Evolutionary conservation across 2,329 filamentous ascomycete genomes (phyloP).

Genomic region (Scopulariopsis brevicaulis): DNA sequence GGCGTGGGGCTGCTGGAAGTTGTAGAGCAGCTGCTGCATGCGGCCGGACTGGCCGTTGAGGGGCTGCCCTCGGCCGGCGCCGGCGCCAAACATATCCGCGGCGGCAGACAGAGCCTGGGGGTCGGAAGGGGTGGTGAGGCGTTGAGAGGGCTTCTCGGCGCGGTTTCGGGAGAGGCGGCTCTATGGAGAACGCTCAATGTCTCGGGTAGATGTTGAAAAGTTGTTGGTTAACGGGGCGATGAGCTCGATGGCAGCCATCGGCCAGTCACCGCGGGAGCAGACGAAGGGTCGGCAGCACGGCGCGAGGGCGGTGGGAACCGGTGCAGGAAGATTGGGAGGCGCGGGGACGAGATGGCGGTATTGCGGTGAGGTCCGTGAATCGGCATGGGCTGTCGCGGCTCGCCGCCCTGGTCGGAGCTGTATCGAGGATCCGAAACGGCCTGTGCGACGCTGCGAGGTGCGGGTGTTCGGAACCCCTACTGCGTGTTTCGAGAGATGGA

Average conservation of each 20-base stretch:
- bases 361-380: neutral
- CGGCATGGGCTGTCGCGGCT: constrained; percentile 3
- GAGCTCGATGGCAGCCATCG: constrained; percentile 45
- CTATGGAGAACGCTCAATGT: neutral
- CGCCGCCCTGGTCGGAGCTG: constrained; percentile 3
- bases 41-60: constrained; percentile 6
- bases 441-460: neutral
- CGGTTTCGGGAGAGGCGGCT: neutral
- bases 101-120: neutral
- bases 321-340: neutral
- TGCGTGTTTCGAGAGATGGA: neutral
- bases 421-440: neutral
- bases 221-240: neutral
- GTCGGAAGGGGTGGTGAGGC: neutral
- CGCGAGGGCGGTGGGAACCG: neutral
- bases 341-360: neutral
- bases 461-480: neutral
- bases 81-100: constrained; percentile 5
- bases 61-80: constrained; percentile 6
- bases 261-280: constrained; percentile 45
- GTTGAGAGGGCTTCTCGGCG: neutral
- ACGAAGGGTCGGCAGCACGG: neutral
- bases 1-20: constrained; percentile 46
- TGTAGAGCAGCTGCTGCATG: constrained; percentile 49
- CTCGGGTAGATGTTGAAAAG: neutral